Percentiles rank a stretch among this genome's conserved stretches.
Evolutionary conservation across 768 basidiomycete genomes (phyloP).

Genomic region (Suillus discolor): DNA sequence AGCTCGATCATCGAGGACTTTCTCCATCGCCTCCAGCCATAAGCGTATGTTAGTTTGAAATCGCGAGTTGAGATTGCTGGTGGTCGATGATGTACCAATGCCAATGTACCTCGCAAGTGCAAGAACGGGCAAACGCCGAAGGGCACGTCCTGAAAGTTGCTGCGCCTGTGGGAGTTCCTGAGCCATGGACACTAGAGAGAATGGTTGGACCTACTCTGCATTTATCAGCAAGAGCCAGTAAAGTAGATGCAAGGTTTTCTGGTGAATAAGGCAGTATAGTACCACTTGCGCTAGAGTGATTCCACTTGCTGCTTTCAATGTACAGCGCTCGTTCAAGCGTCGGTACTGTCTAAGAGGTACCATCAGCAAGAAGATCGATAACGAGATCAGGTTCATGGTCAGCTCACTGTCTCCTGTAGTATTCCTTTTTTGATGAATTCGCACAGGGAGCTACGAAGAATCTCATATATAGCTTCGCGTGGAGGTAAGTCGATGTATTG

Average conservation of each 20-base stretch:
- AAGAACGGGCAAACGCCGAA: constrained; percentile 92
- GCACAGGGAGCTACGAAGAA: constrained; percentile 76
- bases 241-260: constrained; percentile 55
- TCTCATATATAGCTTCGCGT: constrained; percentile 91
- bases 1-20: constrained; percentile 62
- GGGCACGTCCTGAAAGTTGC: constrained; percentile 89
- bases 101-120: constrained; percentile 86
- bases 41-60: constrained; percentile 48
- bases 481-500: constrained; percentile 94
- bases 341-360: constrained; percentile 54
- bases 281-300: constrained; percentile 11
- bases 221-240: constrained; percentile 69
- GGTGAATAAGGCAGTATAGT: constrained; percentile 43
- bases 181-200: constrained; percentile 5
- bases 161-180: constrained; percentile 47
- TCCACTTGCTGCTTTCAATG: constrained; percentile 21
- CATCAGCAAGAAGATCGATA: not conserved
- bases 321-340: constrained; percentile 52
- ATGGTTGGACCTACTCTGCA: constrained; percentile 67
- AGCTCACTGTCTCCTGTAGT: constrained; percentile 61
- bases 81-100: constrained; percentile 36
- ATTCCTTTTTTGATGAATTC: constrained; percentile 81
- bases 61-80: constrained; percentile 12
- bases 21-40: constrained; percentile 89
- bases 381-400: not conserved